phyloP scores from a whole-genome alignment of 768 basidiomycete species.

The Epithele typhae region DNA sequence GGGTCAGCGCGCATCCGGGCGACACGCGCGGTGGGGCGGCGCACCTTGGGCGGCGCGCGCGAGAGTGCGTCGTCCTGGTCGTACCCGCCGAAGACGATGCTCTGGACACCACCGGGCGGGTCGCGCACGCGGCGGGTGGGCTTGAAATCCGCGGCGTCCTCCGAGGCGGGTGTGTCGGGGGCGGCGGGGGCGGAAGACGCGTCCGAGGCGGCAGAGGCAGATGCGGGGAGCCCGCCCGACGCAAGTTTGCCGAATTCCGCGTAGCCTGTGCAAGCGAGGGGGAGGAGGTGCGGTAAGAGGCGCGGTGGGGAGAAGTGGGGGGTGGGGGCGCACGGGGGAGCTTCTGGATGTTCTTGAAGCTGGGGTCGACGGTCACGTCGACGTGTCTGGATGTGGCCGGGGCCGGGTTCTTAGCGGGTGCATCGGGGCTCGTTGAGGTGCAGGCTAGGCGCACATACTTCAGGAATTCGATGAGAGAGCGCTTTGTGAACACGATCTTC shows the following conservation, averaged over 20 bases:
- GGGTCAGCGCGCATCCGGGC: too few relatives aligned
- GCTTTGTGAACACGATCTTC: conserved; percentile 75
- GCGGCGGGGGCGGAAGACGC: conserved; percentile 8
- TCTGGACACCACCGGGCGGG: conserved; percentile 46
- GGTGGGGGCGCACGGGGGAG: conserved; percentile 53
- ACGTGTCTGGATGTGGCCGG: conserved; percentile 52
- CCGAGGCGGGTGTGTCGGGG: conserved; percentile 5
- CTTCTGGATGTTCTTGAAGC: conserved; percentile 69
- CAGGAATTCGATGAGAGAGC: conserved; percentile 70
- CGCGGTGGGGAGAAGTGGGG: too few relatives aligned
- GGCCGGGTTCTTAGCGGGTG: conserved; percentile 11
- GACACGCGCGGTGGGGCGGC: neutral
- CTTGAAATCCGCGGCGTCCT: conserved; percentile 34
- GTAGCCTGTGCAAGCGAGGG: conserved; percentile 61
- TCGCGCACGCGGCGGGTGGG: conserved; percentile 56
- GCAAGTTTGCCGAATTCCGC: conserved; percentile 61
- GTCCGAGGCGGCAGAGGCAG: conserved; percentile 19
- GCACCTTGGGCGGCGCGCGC: conserved; percentile 42
- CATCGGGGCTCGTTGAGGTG: conserved; percentile 2
- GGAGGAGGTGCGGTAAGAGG: too few relatives aligned
- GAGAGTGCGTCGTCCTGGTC: conserved; percentile 51
- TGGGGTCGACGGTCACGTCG: conserved; percentile 72
- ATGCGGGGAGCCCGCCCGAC: conserved; percentile 21
- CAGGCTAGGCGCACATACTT: conserved; percentile 42
- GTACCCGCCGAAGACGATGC: conserved; percentile 44